Evolutionary conservation across 1,284 basidiomycete genomes (phyloP), one percentile per base, ranked within the genome.

Genomic region (Fomitopsis schrenkii): DNA sequence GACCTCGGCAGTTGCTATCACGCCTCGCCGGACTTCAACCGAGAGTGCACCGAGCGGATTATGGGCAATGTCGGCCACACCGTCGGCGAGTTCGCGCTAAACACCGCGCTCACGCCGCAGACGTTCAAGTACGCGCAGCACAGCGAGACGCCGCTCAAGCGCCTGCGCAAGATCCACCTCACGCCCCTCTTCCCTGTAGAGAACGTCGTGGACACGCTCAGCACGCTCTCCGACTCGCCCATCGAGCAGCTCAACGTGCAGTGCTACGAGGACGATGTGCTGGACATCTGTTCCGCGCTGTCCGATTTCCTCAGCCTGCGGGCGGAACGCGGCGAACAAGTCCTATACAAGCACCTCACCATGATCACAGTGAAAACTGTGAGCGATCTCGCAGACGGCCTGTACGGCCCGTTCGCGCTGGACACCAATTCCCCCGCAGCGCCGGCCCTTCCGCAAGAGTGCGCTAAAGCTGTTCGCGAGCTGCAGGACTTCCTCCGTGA

Each of bases 171-270:
- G 63, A 75, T 87, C 15, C 83, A 84, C 71, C 80, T 87, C 68
- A 80, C 83, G 5, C 83, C 85, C 0, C 83, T 82, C 73, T 84
- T 87, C 75, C 83, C 85, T 28, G 79, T 86, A 36, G 81, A 84
- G 67, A 79, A 78, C 65, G 80, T 87, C 62, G 81, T 83, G 35
- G 80, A 84, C 66, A 86, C 85, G 2, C 78, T 87, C 68, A 74
- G 82, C 30, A 80, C 81, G 58, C 78, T 88, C 59, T 83, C 83
- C 15, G 82, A 78, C n/a, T 84, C 83, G 0, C 85, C 85, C 22
- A 82, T 87, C 57, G 84, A 86, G 68, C 77, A 76, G 26, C 74
- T 87, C 14, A 81, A 80, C 4, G 76, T 86, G 61, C 79, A 83
- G 63, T 86, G 84, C 73, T 82, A 81, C 71, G 81, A 83, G 60